Evolutionary conservation across 805 yeast species (phyloP).

Genomic region (Candida vaughaniae): DNA sequence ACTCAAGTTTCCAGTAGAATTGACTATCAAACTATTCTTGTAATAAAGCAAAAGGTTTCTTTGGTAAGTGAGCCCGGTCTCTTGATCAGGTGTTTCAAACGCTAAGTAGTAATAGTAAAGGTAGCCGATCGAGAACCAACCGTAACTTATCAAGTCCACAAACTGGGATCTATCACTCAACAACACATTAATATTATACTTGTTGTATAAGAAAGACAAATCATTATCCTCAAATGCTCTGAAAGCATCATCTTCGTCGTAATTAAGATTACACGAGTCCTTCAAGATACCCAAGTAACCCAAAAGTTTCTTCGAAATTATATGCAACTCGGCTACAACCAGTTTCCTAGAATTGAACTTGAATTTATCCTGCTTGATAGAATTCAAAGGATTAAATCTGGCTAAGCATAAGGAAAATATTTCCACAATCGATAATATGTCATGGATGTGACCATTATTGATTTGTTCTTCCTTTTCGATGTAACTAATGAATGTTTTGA

Average conservation of each 20-base stretch:
- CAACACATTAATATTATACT: constrained; percentile 32
- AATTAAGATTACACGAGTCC: constrained; percentile 23
- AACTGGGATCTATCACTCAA: constrained; percentile 26
- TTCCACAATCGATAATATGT: constrained; percentile 33
- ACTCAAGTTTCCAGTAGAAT: constrained; percentile 30
- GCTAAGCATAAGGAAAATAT: constrained; percentile 31
- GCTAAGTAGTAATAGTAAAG: constrained; percentile 27
- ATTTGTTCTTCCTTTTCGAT: constrained; percentile 33
- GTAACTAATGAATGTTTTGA: constrained; percentile 36
- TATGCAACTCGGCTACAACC: constrained; percentile 20
- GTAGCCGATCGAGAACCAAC: constrained; percentile 38
- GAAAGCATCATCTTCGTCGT: constrained; percentile 21
- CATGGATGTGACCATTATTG: constrained; percentile 25
- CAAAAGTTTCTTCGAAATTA: constrained; percentile 19
- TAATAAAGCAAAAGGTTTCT: constrained; percentile 21
- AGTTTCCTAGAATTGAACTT: constrained; percentile 21
- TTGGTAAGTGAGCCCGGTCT: constrained; percentile 17
- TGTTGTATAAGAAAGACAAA: constrained; percentile 36
- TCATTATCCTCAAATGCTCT: constrained; percentile 12
- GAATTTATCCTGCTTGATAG: constrained; percentile 24
- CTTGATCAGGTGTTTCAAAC: constrained; percentile 23
- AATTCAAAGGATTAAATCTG: constrained; percentile 37
- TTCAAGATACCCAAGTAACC: constrained; percentile 25
- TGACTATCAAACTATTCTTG: constrained; percentile 36
- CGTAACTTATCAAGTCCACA: constrained; percentile 25